These are phyloP conservation scores for Annulohypoxylon moriforme DNA, from an alignment of 495 filamentous ascomycete genomes.

Conservation along the genomic window DNA sequence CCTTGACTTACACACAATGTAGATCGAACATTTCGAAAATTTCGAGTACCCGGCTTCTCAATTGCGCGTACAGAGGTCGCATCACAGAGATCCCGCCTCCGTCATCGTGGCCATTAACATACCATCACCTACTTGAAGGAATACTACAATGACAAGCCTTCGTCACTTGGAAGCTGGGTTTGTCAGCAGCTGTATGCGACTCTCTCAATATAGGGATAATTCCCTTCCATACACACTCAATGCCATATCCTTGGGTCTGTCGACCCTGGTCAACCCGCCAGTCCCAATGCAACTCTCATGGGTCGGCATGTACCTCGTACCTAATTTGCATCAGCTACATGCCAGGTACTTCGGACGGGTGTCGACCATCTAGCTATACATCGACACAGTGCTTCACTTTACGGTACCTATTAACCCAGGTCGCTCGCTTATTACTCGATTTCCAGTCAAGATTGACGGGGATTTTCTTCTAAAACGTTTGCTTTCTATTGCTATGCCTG, in stretches of 20 bases:
- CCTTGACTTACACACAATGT: neutral
- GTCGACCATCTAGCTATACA: constrained; percentile 24
- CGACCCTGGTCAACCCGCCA: constrained; percentile 37
- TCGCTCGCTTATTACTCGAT: constrained; percentile 40
- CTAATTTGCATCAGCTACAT: constrained; percentile 30
- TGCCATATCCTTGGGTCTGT: constrained; percentile 41
- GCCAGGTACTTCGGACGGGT: constrained; percentile 20
- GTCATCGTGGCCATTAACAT: constrained; percentile 13
- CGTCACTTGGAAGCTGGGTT: constrained; percentile 24
- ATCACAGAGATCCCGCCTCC: constrained; percentile 16
- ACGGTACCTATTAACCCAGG: constrained; percentile 28
- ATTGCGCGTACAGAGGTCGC: constrained; percentile 10
- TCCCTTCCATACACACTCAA: constrained; percentile 37
- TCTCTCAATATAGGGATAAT: constrained; percentile 39
- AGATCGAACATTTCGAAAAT: neutral
- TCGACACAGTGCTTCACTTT: constrained; percentile 35
- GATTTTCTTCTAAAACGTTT: constrained; percentile 30
- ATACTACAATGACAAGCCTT: constrained; percentile 21
- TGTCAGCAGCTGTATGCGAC: constrained; percentile 22
- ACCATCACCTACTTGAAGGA: neutral
- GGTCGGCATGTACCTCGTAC: constrained; percentile 35
- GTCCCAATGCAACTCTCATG: constrained; percentile 32
- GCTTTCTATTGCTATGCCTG: constrained; percentile 33
- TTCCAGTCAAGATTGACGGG: constrained; percentile 38
- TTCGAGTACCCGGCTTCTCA: neutral